Base-by-base conservation (phyloP, 208 protist species). In the Trichomonas tenax region DNA sequence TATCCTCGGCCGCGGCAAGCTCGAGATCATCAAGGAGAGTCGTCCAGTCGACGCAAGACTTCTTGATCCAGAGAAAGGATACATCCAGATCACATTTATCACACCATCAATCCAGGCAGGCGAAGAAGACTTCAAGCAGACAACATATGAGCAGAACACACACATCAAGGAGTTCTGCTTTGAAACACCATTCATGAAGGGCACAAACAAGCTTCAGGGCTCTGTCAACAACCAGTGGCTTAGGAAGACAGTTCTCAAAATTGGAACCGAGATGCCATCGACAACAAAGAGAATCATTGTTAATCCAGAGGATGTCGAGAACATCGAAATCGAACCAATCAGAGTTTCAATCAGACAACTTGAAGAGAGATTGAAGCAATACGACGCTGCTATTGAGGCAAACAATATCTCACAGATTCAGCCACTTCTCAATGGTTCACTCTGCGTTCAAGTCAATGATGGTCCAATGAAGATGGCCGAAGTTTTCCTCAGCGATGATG, bases 61-160 rank as follows among this genome's bases (percentile, higher is more conserved):
- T 34, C 31, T 93, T 8, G 86, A 93, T 51, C 40, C 40, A 51
- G 44, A 93, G 17, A 93, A 93, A 51, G 86, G 86, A 2, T 93
- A 93, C n/a, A 93, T 93, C 44, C 86, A 93, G 46, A 34, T 93
- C 17, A 93, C 86, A 34, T 93, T 93, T 38, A 44, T 93, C 21
- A 44, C 41, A 38, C 86, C 86, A 58, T 51, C 14, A 0, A 49
- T 51, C 44, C 17, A 38, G 0, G 44, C 48, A 31, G 34, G 44
- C 44, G 86, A 93, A 38, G 6, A 48, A 17, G 26, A 34, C 8
- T n/a, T 49, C 11, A 34, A 44, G 15, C 40, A 48, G 14, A 93
- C 86, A 21, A 44, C 45, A 8, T 93, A 36, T 38, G 86, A 93
- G 46, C 36, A 40, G 8, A 38, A 44, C n/a, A 51, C 11, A 15